A percentile compares a stretch with the other conserved stretches of the same genome.
These are phyloP conservation scores for Waltergamsia citrina DNA, from an alignment of 2,329 filamentous ascomycete species.

Conservation along the genomic window DNA sequence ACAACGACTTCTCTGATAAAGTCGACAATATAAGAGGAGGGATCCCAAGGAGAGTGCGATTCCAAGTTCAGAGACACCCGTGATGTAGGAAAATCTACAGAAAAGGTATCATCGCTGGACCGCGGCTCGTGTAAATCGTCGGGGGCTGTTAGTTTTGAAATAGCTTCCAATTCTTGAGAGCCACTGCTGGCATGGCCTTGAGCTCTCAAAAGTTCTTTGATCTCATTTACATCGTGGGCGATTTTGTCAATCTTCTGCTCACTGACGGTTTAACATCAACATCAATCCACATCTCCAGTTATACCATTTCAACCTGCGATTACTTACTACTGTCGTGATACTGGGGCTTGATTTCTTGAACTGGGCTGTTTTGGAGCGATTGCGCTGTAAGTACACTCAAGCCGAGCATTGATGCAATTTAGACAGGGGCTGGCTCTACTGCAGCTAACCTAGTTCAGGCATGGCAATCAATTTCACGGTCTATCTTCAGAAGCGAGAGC, in stretches of 20 bases:
- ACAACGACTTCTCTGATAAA: constrained; percentile 17
- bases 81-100: too few species aligned
- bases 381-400: constrained; percentile 20
- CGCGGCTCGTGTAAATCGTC: too few species aligned
- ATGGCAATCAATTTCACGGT: too few species aligned
- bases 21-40: constrained; percentile 20
- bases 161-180: too few species aligned
- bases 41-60: constrained; percentile 17
- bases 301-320: too few species aligned
- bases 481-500: neutral
- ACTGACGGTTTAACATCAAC: too few species aligned
- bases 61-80: too few species aligned
- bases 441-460: neutral
- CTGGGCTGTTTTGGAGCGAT: constrained; percentile 13
- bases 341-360: constrained; percentile 21
- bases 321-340: constrained; percentile 25
- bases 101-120: too few species aligned
- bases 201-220: constrained; percentile 14
- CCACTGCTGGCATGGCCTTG: neutral
- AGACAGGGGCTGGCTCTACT: constrained; percentile 11
- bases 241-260: constrained; percentile 26
- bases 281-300: too few species aligned
- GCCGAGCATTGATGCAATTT: constrained; percentile 20
- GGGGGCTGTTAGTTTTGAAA: neutral
- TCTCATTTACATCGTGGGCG: constrained; percentile 19